phyloP scores from a whole-genome alignment of 441 rosid genomes.

The Brassica balearica region DNA sequence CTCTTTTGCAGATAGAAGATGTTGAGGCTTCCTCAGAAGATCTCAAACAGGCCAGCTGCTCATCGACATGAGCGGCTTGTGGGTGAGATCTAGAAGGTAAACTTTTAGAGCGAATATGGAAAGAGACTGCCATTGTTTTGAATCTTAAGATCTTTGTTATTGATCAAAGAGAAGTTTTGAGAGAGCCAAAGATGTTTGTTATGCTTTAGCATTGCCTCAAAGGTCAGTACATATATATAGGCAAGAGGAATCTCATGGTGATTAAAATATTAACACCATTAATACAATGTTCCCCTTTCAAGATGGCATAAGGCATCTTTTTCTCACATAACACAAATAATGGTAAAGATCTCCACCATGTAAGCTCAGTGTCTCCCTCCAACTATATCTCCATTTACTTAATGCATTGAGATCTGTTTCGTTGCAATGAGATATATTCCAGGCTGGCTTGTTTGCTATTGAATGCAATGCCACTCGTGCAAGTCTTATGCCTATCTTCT shows the following conservation, averaged over 20 bases:
- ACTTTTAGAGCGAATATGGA: conserved; percentile 34
- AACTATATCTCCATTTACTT: conserved; percentile 4
- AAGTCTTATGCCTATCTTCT: conserved; percentile 1
- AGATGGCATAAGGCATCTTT: conserved; percentile 4
- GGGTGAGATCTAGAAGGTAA: conserved; percentile 38
- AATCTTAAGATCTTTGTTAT: neutral
- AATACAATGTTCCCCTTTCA: conserved; percentile 14
- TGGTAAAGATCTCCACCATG: conserved; percentile 23
- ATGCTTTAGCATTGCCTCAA: conserved; percentile 1
- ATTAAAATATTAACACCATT: neutral
- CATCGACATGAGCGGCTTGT: conserved; percentile 30
- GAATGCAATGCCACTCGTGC: conserved; percentile 13
- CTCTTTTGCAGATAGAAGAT: conserved; percentile 36
- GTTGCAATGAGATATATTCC: neutral
- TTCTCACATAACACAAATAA: neutral
- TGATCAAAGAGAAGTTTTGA: conserved; percentile 5
- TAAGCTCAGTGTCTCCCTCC: conserved; percentile 21
- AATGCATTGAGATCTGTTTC: conserved; percentile 15
- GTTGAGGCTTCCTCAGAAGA: conserved; percentile 31
- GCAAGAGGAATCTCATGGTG: conserved; percentile 19
- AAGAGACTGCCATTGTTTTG: conserved; percentile 33
- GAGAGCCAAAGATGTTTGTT: conserved; percentile 16
- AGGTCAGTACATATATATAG: neutral
- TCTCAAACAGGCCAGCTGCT: conserved; percentile 36
- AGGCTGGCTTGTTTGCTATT: neutral